These are phyloP conservation scores for Lentinula sp. DNA, from an alignment of 768 basidiomycete species.

Conservation along the genomic window DNA sequence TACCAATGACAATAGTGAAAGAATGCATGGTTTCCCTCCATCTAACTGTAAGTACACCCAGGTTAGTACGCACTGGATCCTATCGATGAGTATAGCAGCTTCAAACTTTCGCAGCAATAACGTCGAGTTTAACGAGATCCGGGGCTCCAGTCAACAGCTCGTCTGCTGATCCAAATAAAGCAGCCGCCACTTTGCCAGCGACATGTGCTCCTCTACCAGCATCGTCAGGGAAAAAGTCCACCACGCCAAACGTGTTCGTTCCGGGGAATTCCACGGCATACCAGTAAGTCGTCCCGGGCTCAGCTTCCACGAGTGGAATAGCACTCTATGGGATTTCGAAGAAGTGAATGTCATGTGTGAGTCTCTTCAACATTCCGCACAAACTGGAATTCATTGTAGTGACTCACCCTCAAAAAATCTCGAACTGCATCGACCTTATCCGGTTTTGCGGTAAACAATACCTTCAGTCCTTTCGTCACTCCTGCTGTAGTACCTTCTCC, in stretches of 20 bases:
- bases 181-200: conserved; percentile 26
- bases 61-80: no score
- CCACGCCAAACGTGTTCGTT: conserved; percentile 27
- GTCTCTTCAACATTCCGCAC: background rate
- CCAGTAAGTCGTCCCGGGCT: conserved; percentile 28
- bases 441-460: conserved; percentile 28
- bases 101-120: conserved; percentile 23
- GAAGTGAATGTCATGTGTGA: background rate
- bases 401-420: conserved; percentile 28
- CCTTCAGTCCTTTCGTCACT: conserved; percentile 24
- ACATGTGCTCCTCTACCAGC: conserved; percentile 26
- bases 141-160: conserved; percentile 23
- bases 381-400: background rate
- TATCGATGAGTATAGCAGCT: no score
- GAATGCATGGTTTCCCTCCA: no score
- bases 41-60: no score
- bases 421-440: conserved; percentile 27
- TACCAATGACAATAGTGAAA: no score
- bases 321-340: conserved; percentile 16
- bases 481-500: conserved; percentile 17
- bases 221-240: conserved; percentile 30
- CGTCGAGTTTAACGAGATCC: conserved; percentile 24
- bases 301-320: conserved; percentile 26
- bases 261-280: conserved; percentile 32
- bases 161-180: conserved; percentile 25